A percentile compares a stretch with the other conserved stretches of the same genome.
Evolutionary conservation across 2,329 filamentous ascomycete species (phyloP).

Genomic region (Trichophyton rubrum): DNA sequence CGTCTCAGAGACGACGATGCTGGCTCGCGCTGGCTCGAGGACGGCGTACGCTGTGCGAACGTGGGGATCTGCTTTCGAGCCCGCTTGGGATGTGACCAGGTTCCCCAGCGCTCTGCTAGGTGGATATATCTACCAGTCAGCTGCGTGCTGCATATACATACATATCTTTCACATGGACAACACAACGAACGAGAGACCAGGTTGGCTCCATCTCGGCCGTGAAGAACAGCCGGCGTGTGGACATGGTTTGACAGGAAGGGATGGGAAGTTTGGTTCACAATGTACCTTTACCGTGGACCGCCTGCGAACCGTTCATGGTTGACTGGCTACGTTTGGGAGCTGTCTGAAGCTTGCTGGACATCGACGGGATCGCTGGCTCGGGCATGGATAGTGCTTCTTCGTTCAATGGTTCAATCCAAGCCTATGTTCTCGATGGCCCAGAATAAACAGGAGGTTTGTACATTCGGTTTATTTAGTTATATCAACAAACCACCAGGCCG

Average conservation of each 20-base stretch:
- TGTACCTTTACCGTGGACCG: background rate
- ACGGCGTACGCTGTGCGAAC: background rate
- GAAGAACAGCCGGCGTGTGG: background rate
- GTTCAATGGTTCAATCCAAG: background rate
- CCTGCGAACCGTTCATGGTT: background rate
- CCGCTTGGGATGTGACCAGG: slow-evolving; percentile 3
- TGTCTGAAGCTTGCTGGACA: slow-evolving; percentile 15
- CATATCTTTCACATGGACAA: too few species aligned
- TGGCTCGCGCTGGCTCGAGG: background rate
- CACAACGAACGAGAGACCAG: background rate
- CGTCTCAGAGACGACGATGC: background rate
- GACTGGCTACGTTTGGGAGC: slow-evolving; percentile 5
- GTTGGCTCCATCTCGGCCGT: background rate
- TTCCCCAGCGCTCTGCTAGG: slow-evolving; percentile 1
- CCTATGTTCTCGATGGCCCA: background rate
- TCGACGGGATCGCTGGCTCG: background rate
- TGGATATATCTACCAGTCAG: background rate
- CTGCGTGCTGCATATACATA: background rate
- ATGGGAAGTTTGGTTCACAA: background rate
- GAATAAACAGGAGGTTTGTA: background rate
- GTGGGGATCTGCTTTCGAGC: background rate
- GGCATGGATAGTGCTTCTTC: background rate
- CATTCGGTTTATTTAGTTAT: slow-evolving; percentile 1
- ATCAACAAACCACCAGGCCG: background rate
- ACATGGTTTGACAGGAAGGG: background rate